Conservation (phyloP, 2,329 filamentous ascomycete species). For the Neopestalotiopsis sp. region DNA sequence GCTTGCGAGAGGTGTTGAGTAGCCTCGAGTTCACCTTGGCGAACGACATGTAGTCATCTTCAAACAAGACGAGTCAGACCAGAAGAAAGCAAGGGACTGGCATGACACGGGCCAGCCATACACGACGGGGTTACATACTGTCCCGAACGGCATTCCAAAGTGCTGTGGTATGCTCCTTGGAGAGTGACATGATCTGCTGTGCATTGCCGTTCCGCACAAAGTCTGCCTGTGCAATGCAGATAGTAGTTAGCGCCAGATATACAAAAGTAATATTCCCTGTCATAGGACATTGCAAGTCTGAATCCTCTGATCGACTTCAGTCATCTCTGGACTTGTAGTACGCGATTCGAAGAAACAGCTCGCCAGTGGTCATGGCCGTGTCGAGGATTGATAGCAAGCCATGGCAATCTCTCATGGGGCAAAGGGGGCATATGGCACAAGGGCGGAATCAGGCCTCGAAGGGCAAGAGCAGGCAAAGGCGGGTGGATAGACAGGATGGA, state of each 20-base stretch:
- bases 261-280: not conserved
- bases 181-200: conserved; percentile 87
- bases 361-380: not conserved
- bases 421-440: too few relatives aligned
- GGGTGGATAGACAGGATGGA: not conserved
- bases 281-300: not conserved
- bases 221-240: conserved; percentile 62
- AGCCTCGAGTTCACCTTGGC: conserved; percentile 77
- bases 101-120: not conserved
- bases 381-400: too few relatives aligned
- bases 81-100: not conserved
- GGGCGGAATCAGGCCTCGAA: not conserved
- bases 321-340: not conserved
- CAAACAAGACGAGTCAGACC: not conserved
- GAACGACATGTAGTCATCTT: conserved; percentile 76
- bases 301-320: not conserved
- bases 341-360: not conserved
- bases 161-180: conserved; percentile 80
- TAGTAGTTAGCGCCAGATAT: conserved; percentile 8
- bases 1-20: conserved; percentile 73
- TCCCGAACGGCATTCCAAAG: conserved; percentile 83
- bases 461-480: not conserved
- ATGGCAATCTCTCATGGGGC: too few relatives aligned
- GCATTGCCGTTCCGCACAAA: conserved; percentile 87
- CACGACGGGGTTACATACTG: conserved; percentile 51